Evolutionary conservation across 2,329 filamentous ascomycete species (phyloP).

Genomic region (Orbilia quercus): DNA sequence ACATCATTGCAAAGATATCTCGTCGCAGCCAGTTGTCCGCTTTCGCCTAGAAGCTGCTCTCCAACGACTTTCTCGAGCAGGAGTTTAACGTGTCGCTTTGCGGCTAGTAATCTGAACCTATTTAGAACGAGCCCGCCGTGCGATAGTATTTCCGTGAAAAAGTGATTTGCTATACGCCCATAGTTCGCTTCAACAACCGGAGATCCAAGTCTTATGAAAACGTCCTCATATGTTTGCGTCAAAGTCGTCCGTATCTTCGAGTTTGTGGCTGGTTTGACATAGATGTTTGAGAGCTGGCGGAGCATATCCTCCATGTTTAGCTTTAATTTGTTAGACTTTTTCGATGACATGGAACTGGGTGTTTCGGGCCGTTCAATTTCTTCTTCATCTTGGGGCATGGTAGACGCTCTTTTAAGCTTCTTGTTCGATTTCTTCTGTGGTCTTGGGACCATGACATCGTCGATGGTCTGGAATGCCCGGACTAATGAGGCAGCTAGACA

Average conservation of each 20-base stretch:
- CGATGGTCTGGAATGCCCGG: constrained; percentile 77
- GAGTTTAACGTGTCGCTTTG: constrained; percentile 83
- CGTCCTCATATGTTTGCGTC: constrained; percentile 84
- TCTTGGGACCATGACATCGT: constrained; percentile 67
- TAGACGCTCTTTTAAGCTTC: constrained; percentile 72
- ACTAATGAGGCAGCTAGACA: constrained; percentile 85
- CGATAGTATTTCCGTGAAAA: constrained; percentile 83
- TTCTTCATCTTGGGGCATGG: constrained; percentile 78
- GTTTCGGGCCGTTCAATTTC: constrained; percentile 78
- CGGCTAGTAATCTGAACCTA: constrained; percentile 85
- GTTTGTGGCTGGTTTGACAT: constrained; percentile 79
- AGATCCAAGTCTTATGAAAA: constrained; percentile 82
- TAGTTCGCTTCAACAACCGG: constrained; percentile 86
- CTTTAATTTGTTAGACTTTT: constrained; percentile 77
- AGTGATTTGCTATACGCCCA: constrained; percentile 79
- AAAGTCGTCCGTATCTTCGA: constrained; percentile 85
- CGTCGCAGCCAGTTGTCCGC: constrained; percentile 84
- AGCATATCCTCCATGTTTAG: constrained; percentile 82
- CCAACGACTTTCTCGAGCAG: constrained; percentile 87
- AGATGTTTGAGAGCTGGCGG: constrained; percentile 81
- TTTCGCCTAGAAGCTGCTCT: constrained; percentile 83
- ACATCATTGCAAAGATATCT: constrained; percentile 85
- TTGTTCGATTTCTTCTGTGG: constrained; percentile 77
- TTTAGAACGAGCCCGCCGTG: constrained; percentile 81
- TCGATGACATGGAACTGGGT: constrained; percentile 68